A percentile compares a stretch with the other conserved stretches of the same genome.
These are phyloP conservation scores for Aspergillus hiratsukae DNA, from an alignment of 2,329 filamentous ascomycete species.

Conservation along the genomic window DNA sequence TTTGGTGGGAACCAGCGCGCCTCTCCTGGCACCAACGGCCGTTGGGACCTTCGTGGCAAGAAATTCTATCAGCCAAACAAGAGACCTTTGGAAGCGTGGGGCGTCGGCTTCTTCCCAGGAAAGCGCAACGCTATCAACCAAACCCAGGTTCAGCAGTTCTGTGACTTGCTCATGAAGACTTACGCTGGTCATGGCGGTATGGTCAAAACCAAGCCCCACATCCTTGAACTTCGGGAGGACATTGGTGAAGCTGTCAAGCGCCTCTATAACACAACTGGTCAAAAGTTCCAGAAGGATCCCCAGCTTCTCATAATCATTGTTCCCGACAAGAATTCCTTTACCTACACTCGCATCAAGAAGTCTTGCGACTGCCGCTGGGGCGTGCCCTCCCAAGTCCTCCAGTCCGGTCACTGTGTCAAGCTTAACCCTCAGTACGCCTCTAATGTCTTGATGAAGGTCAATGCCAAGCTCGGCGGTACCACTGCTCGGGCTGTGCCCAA, in stretches of 20 bases:
- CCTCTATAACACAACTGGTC: constrained; percentile 54
- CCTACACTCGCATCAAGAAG: constrained; percentile 86
- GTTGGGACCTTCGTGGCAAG: constrained; percentile 83
- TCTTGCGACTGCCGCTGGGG: constrained; percentile 79
- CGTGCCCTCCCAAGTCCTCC: constrained; percentile 79
- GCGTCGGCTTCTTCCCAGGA: constrained; percentile 62
- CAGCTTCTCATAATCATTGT: constrained; percentile 80
- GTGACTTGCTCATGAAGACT: constrained; percentile 57
- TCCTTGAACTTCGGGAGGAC: constrained; percentile 41
- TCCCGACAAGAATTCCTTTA: constrained; percentile 62
- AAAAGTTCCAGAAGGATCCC: constrained; percentile 53
- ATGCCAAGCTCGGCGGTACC: constrained; percentile 85
- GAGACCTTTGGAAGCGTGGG: constrained; percentile 66
- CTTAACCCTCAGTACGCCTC: constrained; percentile 79
- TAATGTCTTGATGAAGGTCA: constrained; percentile 95
- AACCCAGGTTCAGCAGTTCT: constrained; percentile 48
- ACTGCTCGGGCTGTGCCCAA: constrained; percentile 55
- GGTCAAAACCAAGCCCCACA: constrained; percentile 44
- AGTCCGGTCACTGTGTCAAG: constrained; percentile 63
- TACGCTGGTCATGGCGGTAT: constrained; percentile 60
- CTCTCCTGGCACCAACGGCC: constrained; percentile 64
- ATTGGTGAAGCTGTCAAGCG: constrained; percentile 53
- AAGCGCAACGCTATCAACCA: constrained; percentile 46
- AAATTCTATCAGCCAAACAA: constrained; percentile 67
- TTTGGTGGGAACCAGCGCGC: constrained; percentile 55